Conservation (phyloP, 192 early-diverging fungal species). For the Chytriomyces hyalinus region DNA sequence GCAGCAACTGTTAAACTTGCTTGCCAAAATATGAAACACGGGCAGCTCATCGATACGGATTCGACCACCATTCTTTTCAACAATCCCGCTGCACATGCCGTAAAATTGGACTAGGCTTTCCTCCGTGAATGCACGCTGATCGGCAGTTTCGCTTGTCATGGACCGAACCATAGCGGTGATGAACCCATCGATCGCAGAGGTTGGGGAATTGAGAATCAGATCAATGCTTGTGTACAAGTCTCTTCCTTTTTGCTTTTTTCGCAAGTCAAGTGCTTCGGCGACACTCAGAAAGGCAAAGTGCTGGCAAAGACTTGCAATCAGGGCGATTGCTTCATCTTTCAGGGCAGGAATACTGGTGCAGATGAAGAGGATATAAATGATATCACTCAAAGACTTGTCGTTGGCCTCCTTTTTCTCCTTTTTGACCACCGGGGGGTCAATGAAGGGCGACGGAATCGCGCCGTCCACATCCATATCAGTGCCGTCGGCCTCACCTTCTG, state of each 20-base stretch:
- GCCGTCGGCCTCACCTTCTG: slow-evolving; percentile 41
- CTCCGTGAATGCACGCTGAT: slow-evolving; percentile 69
- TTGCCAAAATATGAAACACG: slow-evolving; percentile 79
- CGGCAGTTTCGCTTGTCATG: slow-evolving; percentile 71
- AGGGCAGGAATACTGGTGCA: slow-evolving; percentile 60
- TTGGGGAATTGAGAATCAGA: slow-evolving; percentile 42
- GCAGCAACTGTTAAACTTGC: slow-evolving; percentile 87
- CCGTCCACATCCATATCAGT: slow-evolving; percentile 33
- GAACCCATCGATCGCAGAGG: slow-evolving; percentile 62
- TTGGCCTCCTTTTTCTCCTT: slow-evolving; percentile 66
- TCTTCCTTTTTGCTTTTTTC: slow-evolving; percentile 45
- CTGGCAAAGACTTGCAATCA: slow-evolving; percentile 69
- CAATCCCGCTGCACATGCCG: slow-evolving; percentile 58
- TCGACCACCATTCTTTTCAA: slow-evolving; percentile 59
- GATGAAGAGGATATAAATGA: slow-evolving; percentile 69
- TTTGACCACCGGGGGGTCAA: slow-evolving; percentile 45
- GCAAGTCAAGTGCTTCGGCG: slow-evolving; percentile 68
- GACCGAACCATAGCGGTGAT: slow-evolving; percentile 79
- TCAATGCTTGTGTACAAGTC: slow-evolving; percentile 23
- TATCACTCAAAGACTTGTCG: slow-evolving; percentile 66
- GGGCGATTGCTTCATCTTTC: slow-evolving; percentile 64
- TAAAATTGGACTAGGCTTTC: slow-evolving; percentile 69
- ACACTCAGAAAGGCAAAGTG: slow-evolving; percentile 80
- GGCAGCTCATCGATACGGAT: slow-evolving; percentile 58
- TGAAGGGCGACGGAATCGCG: slow-evolving; percentile 45